Conservation (phyloP, 352 stramenopile genomes). For the Globisporangium paddicum region DNA sequence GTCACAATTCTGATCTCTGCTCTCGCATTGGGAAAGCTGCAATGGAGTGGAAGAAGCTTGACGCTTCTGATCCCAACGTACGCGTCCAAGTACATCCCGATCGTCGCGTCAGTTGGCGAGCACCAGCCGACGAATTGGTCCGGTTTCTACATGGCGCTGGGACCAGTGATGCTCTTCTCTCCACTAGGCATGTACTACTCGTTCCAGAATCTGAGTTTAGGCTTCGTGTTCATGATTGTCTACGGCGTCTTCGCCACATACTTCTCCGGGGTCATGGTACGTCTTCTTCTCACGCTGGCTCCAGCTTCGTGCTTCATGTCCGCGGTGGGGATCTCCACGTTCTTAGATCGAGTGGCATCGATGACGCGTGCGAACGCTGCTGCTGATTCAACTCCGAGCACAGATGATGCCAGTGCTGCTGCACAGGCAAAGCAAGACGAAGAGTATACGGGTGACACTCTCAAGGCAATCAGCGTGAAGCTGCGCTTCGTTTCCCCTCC, state of each 20-base stretch:
- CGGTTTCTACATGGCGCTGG: conserved; percentile 91
- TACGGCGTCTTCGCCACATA: conserved; percentile 91
- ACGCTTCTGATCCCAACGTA: conserved; percentile 92
- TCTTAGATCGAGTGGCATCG: conserved; percentile 40
- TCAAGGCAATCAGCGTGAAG: conserved; percentile 23
- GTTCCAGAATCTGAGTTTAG: conserved; percentile 64
- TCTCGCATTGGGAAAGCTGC: conserved; percentile 68
- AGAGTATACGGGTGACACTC: conserved; percentile 19
- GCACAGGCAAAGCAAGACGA: neutral
- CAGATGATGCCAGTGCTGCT: neutral
- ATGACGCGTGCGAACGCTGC: conserved; percentile 13
- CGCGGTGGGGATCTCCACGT: conserved; percentile 72
- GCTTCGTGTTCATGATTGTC: conserved; percentile 89
- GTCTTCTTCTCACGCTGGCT: conserved; percentile 89
- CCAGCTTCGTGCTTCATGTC: conserved; percentile 88
- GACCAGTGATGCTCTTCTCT: conserved; percentile 82
- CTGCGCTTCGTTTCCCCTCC: conserved; percentile 23
- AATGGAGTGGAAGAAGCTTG: conserved; percentile 90
- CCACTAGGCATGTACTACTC: conserved; percentile 89
- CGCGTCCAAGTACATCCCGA: conserved; percentile 94
- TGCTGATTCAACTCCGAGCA: neutral
- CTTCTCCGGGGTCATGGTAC: conserved; percentile 93
- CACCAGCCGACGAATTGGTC: conserved; percentile 93
- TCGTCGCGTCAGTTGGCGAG: conserved; percentile 93
- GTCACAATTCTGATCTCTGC: conserved; percentile 34